Base-by-base conservation (phyloP, 495 filamentous ascomycete species). In the Immersiella caudata region DNA sequence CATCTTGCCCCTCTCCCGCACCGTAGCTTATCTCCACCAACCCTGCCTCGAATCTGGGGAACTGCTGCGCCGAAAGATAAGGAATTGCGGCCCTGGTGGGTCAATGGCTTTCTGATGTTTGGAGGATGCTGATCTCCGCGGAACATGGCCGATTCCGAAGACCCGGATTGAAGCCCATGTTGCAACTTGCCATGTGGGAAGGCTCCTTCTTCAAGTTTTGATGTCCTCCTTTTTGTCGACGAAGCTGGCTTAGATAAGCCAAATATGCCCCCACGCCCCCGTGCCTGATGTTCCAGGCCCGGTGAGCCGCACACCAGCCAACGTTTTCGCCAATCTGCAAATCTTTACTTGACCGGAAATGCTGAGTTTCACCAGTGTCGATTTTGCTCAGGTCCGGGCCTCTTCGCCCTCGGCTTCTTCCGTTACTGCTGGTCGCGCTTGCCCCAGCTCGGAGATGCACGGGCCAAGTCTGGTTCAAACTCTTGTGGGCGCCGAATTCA, bases 241-340 rank as follows among this genome's bases (percentile, higher is more conserved):
- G 33, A 40, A 62, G 22, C 20, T 25, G 40, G 6, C 21, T 51
- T 61, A 36, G 27, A 9, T 50, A 63, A 46, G 22, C 18, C 26
- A 12, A 51, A 57, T n/a, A 18, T 7, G 16, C 63, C 63, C 63
- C 63, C 63, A 65, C 63, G 52, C 63, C 63, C 62, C 63, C 63
- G 26, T 54, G 6, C 29, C n/a, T 20, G 51, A n/a, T 36, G 51
- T 14, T 58, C 62, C 29, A 65, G 63, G 14, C 63, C 52, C 62
- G n/a, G 29, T 46, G 63, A 65, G 63, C 63, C 50, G 52, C 63
- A 65, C 63, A 65, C 63, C 21, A 22, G 63, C 25, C 61, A 54
- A 21, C 25, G 36, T 11, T 57, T 40, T 65, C 63, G 63, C 63
- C 63, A 65, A 65, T 65, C 63, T 58, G 27, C 33, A 57, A 26